Evolutionary conservation across 768 basidiomycete genomes (phyloP), one percentile per base, ranked within the genome.

Genomic region (Pluteus cervinus): DNA sequence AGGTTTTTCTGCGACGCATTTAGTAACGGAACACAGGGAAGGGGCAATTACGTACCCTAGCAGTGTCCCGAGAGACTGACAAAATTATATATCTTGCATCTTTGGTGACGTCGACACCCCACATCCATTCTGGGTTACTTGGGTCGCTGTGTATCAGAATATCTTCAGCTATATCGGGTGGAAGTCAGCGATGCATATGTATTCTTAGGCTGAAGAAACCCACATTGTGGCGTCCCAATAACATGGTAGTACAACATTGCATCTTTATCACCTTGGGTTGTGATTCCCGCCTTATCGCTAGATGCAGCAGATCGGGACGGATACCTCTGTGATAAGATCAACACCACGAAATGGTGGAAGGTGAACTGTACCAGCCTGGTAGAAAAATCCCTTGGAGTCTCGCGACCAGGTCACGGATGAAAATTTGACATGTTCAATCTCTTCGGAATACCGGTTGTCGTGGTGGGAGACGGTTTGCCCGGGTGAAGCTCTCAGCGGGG

Each of bases 331-430:
- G 14, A n/a, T 14, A 30, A 38, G 36, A 30, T 23, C 20, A 21
- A 18, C 31, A 20, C 16, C 26, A 8, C 22, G n/a, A 10, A 33
- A 33, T 36, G 14, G 34, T 16, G 12, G 16, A 17, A 25, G 24
- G 18, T 12, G 17, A 1, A 15, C 29, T 43, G 20, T 45, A 67
- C 68, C n/a, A n/a, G n/a, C n/a, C 66, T 88, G 86, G 54, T 91
- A 91, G 60, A 90, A 86, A 58, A 90, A 87, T 1, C 88, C 87
- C 43, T 77, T 79, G 38, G 76, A 80, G 57, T 89, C 85, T 39
- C 76, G 74, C 4, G 79, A 79, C 88, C 87, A 90, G 18, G 66
- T 63, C 29, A 88, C 68, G 8, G 64, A 57, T 1, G 81, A 82
- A 58, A 86, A 88, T 54, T 90, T 90, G 44, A 86, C 82, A 51